Base-by-base conservation (phyloP, 805 yeast genomes). In the Cyberlindnera americana region DNA sequence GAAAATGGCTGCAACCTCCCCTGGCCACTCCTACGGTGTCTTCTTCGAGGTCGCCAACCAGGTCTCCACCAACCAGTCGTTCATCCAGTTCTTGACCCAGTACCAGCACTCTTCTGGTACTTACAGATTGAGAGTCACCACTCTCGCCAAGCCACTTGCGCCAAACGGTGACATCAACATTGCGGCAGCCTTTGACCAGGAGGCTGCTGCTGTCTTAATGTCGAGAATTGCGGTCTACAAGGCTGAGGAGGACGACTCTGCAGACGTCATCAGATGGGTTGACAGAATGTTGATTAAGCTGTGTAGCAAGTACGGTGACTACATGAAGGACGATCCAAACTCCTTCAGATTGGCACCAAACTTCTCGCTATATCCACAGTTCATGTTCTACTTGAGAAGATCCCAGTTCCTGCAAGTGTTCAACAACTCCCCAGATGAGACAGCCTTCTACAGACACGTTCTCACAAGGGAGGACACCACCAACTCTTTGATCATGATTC, bases 61-160 rank as follows among this genome's bases (percentile, higher is more conserved):
- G 33, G 57, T 50, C n/a, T 53, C 58, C 38, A 51, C 62, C n/a
- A 60, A 63, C 37, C 54, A 64, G 38, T 70, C 75, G 16, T 74
- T 69, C 53, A 77, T 86, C 38, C 99, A 93, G 66, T 91, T 83
- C 66, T 75, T 88, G 50, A 93, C 97, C 17, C 83, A 81, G 54
- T 93, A 93, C 66, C 95, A 93, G 68, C 98, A 93, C 66, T 75
- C 96, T n/a, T 81, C 90, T 21, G 99, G 99, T 42, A 75, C 91
- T 11, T 83, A 77, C 58, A 77, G 97, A 56, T 69, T 87, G 44
- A 78, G 97, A 53, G 97, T 93, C 25, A 91, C 99, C 17, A 93
- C 98, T 1, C 72, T 93, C 21, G 70, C 72, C 13, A 70, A 78
- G 34, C 73, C 77, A 40, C 71, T 76, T 31, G 78, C 80, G n/a